Conservation (phyloP, 305 asterid genomes). For the Fraxinus greggii region DNA sequence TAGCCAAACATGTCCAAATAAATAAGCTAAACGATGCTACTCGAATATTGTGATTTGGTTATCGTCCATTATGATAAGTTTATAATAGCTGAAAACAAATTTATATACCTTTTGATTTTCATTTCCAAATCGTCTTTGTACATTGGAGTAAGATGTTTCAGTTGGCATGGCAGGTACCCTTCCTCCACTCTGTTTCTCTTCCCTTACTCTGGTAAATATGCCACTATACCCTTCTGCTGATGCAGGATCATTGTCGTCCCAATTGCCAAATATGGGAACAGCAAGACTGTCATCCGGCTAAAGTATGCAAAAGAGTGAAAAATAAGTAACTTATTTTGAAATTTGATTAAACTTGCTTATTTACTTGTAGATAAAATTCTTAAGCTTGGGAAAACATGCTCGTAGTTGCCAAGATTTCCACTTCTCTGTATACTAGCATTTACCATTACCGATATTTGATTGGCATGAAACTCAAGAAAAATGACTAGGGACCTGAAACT, state of each 20-base stretch:
- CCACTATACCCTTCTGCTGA: constrained; percentile 77
- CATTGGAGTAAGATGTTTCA: constrained; percentile 52
- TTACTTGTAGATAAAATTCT: no score
- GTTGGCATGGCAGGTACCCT: constrained; percentile 60
- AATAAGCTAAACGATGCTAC: neutral
- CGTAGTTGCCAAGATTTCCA: neutral
- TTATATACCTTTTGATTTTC: constrained; percentile 51
- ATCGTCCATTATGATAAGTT: neutral
- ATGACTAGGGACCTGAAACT: neutral
- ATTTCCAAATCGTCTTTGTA: constrained; percentile 45
- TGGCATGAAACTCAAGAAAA: neutral
- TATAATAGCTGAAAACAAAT: neutral
- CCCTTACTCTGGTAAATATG: constrained; percentile 64
- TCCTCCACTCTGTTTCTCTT: constrained; percentile 64
- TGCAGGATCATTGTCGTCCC: constrained; percentile 87
- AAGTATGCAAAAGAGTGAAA: constrained; percentile 9
- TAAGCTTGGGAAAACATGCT: neutral
- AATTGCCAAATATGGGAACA: constrained; percentile 83
- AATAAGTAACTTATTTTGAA: neutral
- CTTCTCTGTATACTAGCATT: neutral
- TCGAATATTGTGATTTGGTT: neutral
- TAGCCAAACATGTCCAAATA: neutral
- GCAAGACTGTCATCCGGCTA: constrained; percentile 78
- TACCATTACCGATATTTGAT: neutral
- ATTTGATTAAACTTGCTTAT: neutral